These are phyloP conservation scores for Aquilaria yunnanensis DNA, from an alignment of 345 rosid species.

Conservation along the genomic window DNA sequence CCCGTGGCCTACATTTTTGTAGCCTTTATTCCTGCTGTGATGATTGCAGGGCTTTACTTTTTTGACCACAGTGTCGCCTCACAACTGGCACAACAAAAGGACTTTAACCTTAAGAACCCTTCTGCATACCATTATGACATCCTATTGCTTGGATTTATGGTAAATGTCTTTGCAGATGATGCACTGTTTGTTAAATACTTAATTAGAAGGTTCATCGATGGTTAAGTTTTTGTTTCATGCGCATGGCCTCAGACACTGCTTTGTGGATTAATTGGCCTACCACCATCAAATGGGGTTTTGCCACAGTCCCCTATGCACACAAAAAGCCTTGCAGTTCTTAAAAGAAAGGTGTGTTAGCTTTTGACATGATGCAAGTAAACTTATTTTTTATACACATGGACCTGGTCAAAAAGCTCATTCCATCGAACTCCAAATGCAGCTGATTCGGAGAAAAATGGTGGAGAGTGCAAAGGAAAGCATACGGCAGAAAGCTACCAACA, in stretches of 20 bases:
- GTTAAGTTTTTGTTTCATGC: slow-evolving; percentile 2
- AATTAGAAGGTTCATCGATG: neutral
- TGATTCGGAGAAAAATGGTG: slow-evolving; percentile 63
- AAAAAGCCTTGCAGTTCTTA: slow-evolving; percentile 76
- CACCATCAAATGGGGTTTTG: slow-evolving; percentile 84
- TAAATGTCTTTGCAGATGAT: slow-evolving; percentile 15
- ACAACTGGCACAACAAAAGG: slow-evolving; percentile 79
- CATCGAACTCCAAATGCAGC: slow-evolving; percentile 24
- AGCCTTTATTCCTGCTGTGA: slow-evolving; percentile 67
- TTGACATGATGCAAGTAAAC: neutral
- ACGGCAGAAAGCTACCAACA: slow-evolving; percentile 43
- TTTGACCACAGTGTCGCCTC: slow-evolving; percentile 88
- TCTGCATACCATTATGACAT: slow-evolving; percentile 77
- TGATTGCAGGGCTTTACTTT: slow-evolving; percentile 79
- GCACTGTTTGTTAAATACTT: neutral
- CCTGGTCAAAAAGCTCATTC: slow-evolving; percentile 1
- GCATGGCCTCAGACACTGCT: slow-evolving; percentile 51
- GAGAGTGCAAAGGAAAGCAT: slow-evolving; percentile 70
- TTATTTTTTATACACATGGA: neutral
- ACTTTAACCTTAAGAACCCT: slow-evolving; percentile 80
- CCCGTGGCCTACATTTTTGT: slow-evolving; percentile 55
- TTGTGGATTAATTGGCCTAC: slow-evolving; percentile 77
- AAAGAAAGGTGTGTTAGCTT: slow-evolving; percentile 43
- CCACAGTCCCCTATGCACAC: slow-evolving; percentile 98
- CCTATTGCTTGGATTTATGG: slow-evolving; percentile 65